Evolutionary conservation across 139 green algal genomes (phyloP), one percentile per base, ranked within the genome.

Genomic region (Chlamydomonas schloesseri): DNA sequence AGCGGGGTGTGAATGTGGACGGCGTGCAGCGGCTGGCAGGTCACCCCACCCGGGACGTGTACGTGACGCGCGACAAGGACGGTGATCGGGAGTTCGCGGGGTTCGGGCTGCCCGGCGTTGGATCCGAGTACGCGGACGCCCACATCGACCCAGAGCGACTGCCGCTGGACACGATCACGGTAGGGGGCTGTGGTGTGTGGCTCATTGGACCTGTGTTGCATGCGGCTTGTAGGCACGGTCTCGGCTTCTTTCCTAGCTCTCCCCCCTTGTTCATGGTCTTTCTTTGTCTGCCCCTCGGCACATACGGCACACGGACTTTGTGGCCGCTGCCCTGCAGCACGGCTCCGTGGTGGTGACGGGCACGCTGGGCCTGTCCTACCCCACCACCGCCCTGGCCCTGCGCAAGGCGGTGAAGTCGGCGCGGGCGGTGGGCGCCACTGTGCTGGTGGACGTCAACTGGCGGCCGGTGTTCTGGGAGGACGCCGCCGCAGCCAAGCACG

Each of bases 391-490:
- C 0, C 84, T 72, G 2, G 90, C 94, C 3, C 95, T 98, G 83
- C 65, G 87, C 28, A 70, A 73, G 29, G 95, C 94, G 28, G 93
- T 96, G 46, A 46, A 69, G 14, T 34, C 73, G 1, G 94, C 93
- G 0, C 76, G 84, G 21, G 70, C 73, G 33, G 73, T 50, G 6
- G 81, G 89, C 0, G 69, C 76, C 6, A 68, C 77, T 29, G 89
- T 97, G 71, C 83, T 99, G 26, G 87, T 99, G 8, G 96, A 99
- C 76, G 93, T 98, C 60, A 99, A 99, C 91, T 99, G 96, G 96
- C 88, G 96, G 29, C 94, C 95, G 0, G 96, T 99, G 57, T 99
- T 98, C 83, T 99, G 94, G 93, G 72, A 82, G 0, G 90, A 96
- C 79, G 69, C 75, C 15, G 82, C 84, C 20, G 82, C 64, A 9